A percentile compares a stretch with the other conserved stretches of the same genome.
Conservation (phyloP, 805 yeast genomes). For the Suhomyces kilbournensis region DNA sequence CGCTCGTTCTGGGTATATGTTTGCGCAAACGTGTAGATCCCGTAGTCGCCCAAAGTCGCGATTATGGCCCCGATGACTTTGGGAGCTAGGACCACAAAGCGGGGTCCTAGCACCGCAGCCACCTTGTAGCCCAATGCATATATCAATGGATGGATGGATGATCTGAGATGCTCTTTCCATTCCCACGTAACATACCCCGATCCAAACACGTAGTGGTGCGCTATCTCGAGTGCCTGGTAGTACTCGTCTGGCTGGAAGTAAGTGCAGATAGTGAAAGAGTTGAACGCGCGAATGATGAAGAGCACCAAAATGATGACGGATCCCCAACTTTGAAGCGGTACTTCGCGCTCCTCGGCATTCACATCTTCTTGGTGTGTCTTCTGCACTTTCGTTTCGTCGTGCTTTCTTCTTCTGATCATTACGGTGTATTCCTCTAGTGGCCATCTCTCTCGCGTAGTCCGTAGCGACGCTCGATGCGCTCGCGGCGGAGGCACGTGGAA, state of each 20-base stretch:
- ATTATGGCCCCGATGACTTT: constrained; percentile 65
- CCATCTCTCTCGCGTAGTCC: neutral
- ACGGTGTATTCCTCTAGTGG: neutral
- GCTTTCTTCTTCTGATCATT: neutral
- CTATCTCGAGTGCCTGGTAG: constrained; percentile 92
- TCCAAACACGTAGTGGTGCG: constrained; percentile 70
- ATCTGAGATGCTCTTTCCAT: constrained; percentile 74
- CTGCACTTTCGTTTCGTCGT: neutral
- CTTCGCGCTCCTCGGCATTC: neutral
- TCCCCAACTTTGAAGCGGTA: neutral
- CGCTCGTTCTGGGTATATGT: constrained; percentile 29
- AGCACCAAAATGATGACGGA: neutral
- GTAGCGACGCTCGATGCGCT: neutral
- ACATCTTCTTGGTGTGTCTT: neutral
- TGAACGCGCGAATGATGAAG: constrained; percentile 49
- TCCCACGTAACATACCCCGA: constrained; percentile 94
- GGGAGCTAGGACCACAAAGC: constrained; percentile 40
- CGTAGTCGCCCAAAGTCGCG: constrained; percentile 71
- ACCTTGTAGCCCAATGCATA: constrained; percentile 47
- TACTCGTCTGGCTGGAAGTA: constrained; percentile 96
- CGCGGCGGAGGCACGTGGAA: neutral
- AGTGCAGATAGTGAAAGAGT: constrained; percentile 63
- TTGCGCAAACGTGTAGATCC: constrained; percentile 47
- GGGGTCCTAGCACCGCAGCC: constrained; percentile 14
- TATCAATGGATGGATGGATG: constrained; percentile 75